Base-by-base conservation (phyloP, 139 green algal genomes). In the Tetradesmus obliquus region DNA sequence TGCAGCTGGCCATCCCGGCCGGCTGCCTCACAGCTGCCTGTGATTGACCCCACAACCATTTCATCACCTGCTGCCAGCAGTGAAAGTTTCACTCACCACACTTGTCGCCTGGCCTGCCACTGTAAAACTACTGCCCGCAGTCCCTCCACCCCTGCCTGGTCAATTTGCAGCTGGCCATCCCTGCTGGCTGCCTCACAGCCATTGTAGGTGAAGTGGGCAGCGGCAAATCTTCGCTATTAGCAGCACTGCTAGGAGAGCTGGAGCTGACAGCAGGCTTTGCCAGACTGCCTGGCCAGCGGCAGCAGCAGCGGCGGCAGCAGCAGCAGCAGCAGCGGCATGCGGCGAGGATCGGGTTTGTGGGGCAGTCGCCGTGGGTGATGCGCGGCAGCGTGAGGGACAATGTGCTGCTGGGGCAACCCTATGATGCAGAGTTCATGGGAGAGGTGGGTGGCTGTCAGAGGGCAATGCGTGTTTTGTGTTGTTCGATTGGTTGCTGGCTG, bases 211-310 rank as follows among this genome's bases (percentile, higher is more conserved):
- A 95, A 9, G 94, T 97, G 22, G 97, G 97, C 55, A 86, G 93
- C 54, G 97, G 97, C 45, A 98, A 98, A 92, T 95, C 86, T 76
- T 93, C 92, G 17, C 93, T 99, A 74, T 93, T 99, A 74, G 76
- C 91, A 9, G 97, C 96, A 17, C 66, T 97, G 12, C 90, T 97
- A 15, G 97, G 96, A 0, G 96, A 98, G 91, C 88, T 98, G 86
- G 81, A 93, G 1, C 86, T 88, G 22, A 24, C 22, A 8, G 12
- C 76, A 5, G 83, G 90, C 22, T 58, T 9, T 55, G 55, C 55
- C 2, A 13, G 79, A n/a, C 17, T 86, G 60, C 54, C 81, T 9
- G 57, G 53, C 83, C 69, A 76, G 9, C 71, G 58, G 86, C 86
- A 84, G 51, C 71, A 57, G 60, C 60, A 81, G 84, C 84, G 80